Base-by-base conservation (phyloP, 2,329 filamentous ascomycete species). In the Knoxdaviesia proteae region DNA sequence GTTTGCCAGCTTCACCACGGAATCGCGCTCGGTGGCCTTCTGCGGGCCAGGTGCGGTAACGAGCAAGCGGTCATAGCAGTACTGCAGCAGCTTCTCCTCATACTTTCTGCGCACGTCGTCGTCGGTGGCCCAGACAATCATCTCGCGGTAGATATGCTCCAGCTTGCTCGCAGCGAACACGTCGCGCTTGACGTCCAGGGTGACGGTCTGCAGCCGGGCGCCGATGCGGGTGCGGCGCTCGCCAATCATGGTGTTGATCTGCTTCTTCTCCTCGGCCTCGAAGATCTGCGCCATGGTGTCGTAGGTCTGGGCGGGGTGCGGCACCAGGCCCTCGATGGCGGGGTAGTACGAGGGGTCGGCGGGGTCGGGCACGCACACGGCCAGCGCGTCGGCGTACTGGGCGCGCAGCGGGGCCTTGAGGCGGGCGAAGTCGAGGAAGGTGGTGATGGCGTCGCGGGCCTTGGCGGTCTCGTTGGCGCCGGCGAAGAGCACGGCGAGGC, bases 51-150 rank as follows among this genome's bases (percentile, higher is more conserved):
- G 47, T 3, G 78, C 72, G 10, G 84, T 65, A 32, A 82, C 77
- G 6, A 80, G 58, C 1, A 98, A 68, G 5, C 74, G 71, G 45
- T 94, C 86, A 50, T 87, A 80, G 47, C 79, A 83, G 53, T 87
- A 74, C 47, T 80, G 72, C 4, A 98, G 61, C 9, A 94, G 66
- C 60, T 88, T 96, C 57, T 96, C 87, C 56, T 98, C 92, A 48
- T 88, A 92, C 35, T 71, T 69, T 35, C 88, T 77, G 39, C 90
- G 74, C 34, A 84, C 56, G 29, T 88, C 83, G 53, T 98, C 90
- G 51, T 96, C 84, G 45, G 65, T 73, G 7, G 80, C 79, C 90
- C 90, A 98, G 54, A 94, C 77, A 53, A 94, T 87, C 41, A 94
- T 69, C 42, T 84, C 71, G 44, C 74, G 73, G 54, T 94, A 96